These are phyloP conservation scores for Colletotrichum caudatum DNA, from an alignment of 2,329 filamentous ascomycete genomes.

Conservation along the genomic window DNA sequence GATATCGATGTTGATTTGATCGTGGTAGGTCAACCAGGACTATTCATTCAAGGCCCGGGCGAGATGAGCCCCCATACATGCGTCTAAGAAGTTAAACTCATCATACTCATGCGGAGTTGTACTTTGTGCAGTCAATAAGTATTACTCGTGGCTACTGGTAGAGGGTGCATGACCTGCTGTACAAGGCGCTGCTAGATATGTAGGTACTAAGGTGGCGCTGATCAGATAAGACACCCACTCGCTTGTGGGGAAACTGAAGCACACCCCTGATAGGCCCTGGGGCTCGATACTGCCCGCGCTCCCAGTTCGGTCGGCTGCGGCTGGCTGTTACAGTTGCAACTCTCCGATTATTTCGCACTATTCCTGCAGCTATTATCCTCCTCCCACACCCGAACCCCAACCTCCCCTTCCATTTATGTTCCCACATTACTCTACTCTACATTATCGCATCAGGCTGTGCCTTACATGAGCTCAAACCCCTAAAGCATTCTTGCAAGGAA, in stretches of 20 bases:
- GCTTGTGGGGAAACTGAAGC: neutral
- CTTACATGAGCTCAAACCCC: neutral
- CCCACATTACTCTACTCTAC: neutral
- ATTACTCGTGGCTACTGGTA: neutral
- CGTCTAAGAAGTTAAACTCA: neutral
- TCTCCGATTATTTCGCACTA: neutral
- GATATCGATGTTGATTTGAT: neutral
- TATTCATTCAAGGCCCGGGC: too few species aligned
- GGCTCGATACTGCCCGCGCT: slow-evolving; percentile 3
- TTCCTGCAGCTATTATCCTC: neutral
- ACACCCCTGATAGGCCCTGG: slow-evolving; percentile 5
- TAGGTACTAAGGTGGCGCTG: neutral
- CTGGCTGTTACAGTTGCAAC: neutral
- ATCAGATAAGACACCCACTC: neutral
- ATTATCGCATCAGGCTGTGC: neutral
- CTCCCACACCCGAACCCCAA: neutral
- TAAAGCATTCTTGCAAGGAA: neutral
- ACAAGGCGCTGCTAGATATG: neutral
- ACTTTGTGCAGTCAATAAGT: neutral
- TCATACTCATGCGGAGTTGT: neutral
- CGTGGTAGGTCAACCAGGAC: neutral
- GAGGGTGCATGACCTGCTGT: neutral
- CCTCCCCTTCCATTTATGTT: neutral
- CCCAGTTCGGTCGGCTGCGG: neutral
- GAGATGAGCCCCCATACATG: neutral